These are phyloP conservation scores for Eucalyptus coolabah DNA, from an alignment of 345 rosid species.

Conservation along the genomic window DNA sequence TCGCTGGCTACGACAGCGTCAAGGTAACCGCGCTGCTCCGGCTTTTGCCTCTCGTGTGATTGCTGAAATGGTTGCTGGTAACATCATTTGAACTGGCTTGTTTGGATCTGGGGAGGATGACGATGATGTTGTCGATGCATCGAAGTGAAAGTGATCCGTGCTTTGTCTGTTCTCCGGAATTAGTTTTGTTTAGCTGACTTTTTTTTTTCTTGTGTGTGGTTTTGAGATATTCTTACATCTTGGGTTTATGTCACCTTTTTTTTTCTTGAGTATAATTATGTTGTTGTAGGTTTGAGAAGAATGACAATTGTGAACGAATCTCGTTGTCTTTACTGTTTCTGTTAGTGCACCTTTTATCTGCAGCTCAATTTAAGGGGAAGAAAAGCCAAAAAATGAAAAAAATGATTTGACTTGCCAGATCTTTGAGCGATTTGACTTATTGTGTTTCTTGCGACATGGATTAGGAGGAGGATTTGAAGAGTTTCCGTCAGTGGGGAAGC, in stretches of 20 bases:
- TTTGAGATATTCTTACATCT: not conserved
- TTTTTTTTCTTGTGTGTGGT: not conserved
- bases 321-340: not conserved
- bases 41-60: not conserved
- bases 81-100: not conserved
- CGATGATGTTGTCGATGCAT: not conserved
- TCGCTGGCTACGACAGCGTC: slow-evolving; percentile 93
- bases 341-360: not conserved
- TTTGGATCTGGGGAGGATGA: not conserved
- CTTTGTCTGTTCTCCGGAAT: not conserved
- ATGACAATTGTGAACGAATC: not conserved
- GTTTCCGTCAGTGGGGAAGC: slow-evolving; percentile 93
- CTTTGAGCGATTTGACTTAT: not conserved
- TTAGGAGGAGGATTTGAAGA: slow-evolving; percentile 91
- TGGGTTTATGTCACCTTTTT: not conserved
- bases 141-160: not conserved
- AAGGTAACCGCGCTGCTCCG: slow-evolving; percentile 11
- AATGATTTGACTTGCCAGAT: not conserved
- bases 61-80: not conserved
- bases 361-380: not conserved
- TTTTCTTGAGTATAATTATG: not conserved
- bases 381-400: not conserved
- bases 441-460: not conserved
- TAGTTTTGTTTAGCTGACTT: not conserved
- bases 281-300: not conserved